Percentiles rank a stretch among this genome's conserved stretches.
phyloP scores from a whole-genome alignment of 345 rosid species.

The Aquilaria sinensis region DNA sequence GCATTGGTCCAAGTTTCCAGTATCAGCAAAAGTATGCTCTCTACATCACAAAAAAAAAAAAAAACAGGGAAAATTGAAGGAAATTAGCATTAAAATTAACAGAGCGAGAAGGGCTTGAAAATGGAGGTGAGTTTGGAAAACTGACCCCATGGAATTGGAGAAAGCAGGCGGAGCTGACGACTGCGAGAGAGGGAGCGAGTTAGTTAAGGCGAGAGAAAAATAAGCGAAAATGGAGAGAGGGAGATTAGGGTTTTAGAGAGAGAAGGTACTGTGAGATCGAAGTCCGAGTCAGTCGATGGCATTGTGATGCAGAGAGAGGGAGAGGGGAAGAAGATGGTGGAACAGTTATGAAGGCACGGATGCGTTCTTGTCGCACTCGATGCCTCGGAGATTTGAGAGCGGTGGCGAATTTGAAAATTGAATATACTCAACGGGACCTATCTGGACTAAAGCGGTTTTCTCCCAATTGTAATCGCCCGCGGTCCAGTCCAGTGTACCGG shows the following conservation, averaged over 20 bases:
- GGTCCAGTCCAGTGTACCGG: no score
- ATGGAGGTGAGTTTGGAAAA: neutral
- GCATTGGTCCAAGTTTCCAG: conserved; percentile 78
- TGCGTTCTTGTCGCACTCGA: conserved; percentile 15
- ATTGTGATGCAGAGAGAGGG: conserved; percentile 25
- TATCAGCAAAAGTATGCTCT: conserved; percentile 78
- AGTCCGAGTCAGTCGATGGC: conserved; percentile 48
- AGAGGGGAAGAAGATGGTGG: conserved; percentile 10
- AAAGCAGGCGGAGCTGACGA: conserved; percentile 39
- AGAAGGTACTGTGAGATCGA: conserved; percentile 43
- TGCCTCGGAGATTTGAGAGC: neutral
- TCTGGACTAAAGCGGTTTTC: no score
- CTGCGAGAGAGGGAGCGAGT: conserved; percentile 19
- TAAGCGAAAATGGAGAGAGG: conserved; percentile 2
- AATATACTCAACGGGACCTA: no score
- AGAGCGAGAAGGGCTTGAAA: conserved; percentile 14
- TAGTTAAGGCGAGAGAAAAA: conserved; percentile 4
- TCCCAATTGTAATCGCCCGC: no score
- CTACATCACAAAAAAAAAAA: conserved; percentile 29
- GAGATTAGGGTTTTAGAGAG: conserved; percentile 7
- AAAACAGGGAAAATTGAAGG: neutral
- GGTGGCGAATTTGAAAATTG: neutral
- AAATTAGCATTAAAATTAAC: neutral
- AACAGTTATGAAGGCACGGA: conserved; percentile 8
- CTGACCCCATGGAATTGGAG: conserved; percentile 42